Percentiles rank a stretch among this genome's conserved stretches.
These are phyloP conservation scores for Blastobotrys buckinghamii DNA, from an alignment of 1,139 yeast genomes.

Conservation along the genomic window DNA sequence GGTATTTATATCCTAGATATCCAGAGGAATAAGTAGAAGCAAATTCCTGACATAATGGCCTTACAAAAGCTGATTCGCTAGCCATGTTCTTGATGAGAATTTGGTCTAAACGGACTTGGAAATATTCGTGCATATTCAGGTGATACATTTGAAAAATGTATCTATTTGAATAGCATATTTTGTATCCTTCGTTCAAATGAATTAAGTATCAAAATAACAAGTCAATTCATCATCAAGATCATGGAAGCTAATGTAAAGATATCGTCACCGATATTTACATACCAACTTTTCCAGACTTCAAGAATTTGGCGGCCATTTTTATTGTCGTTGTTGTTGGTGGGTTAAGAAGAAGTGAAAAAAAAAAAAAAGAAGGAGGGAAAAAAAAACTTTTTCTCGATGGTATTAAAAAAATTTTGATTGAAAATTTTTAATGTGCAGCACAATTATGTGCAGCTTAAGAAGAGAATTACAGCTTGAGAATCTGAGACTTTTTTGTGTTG, in stretches of 20 bases:
- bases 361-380: not conserved
- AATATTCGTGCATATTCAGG: not conserved
- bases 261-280: slow-evolving; percentile 41
- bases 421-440: too few species aligned
- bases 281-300: slow-evolving; percentile 99
- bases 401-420: slow-evolving; percentile 4
- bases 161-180: not conserved
- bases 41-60: not conserved
- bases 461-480: too few species aligned
- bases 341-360: not conserved
- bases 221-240: slow-evolving; percentile 16
- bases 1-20: too few species aligned
- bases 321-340: slow-evolving; percentile 1
- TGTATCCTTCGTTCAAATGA: not conserved
- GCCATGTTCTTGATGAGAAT: slow-evolving; percentile 4
- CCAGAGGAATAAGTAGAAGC: too few species aligned
- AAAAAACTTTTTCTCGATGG: too few species aligned
- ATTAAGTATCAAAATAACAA: not conserved
- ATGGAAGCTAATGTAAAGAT: slow-evolving; percentile 7
- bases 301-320: slow-evolving; percentile 64
- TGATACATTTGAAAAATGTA: too few species aligned
- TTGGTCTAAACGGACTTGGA: not conserved
- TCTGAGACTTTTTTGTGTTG: too few species aligned
- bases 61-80: slow-evolving; percentile 10
- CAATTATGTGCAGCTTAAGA: not conserved